phyloP scores from a whole-genome alignment of 177 flowering plant species.

The Vitis hybrid region DNA sequence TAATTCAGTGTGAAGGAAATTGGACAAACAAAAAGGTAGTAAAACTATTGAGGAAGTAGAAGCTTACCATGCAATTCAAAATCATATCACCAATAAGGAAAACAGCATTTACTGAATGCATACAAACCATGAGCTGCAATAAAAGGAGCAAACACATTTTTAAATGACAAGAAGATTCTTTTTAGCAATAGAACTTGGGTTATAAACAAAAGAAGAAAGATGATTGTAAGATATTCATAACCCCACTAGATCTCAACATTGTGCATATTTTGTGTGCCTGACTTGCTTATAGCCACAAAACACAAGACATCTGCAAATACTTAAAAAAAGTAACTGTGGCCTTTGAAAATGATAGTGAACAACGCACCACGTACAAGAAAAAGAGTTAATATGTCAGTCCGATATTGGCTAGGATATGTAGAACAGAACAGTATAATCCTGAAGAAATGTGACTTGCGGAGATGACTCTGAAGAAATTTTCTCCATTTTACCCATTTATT shows the following conservation, averaged over 20 bases:
- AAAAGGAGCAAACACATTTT: not conserved
- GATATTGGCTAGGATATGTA: not conserved
- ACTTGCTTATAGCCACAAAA: not conserved
- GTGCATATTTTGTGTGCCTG: not conserved
- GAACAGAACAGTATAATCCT: not conserved
- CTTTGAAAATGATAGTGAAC: not conserved
- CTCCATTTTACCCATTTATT: not conserved
- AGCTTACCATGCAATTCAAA: conserved; percentile 46
- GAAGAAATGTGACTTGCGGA: not conserved
- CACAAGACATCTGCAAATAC: not conserved
- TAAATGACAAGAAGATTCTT: not conserved
- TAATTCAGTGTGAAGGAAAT: not conserved
- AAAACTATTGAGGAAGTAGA: not conserved
- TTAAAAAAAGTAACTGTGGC: not conserved
- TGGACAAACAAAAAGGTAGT: not conserved
- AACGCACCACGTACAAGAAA: not conserved
- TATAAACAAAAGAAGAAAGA: not conserved
- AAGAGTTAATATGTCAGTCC: not conserved
- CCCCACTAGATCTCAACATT: not conserved
- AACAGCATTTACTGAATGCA: conserved; percentile 49
- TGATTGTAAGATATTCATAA: not conserved
- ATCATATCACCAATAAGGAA: conserved; percentile 42
- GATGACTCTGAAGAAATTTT: not conserved
- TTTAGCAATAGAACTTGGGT: not conserved
- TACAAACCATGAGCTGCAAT: conserved; percentile 31